Base-by-base conservation (phyloP, 1,284 basidiomycete genomes). In the Ceratobasidium sp. region DNA sequence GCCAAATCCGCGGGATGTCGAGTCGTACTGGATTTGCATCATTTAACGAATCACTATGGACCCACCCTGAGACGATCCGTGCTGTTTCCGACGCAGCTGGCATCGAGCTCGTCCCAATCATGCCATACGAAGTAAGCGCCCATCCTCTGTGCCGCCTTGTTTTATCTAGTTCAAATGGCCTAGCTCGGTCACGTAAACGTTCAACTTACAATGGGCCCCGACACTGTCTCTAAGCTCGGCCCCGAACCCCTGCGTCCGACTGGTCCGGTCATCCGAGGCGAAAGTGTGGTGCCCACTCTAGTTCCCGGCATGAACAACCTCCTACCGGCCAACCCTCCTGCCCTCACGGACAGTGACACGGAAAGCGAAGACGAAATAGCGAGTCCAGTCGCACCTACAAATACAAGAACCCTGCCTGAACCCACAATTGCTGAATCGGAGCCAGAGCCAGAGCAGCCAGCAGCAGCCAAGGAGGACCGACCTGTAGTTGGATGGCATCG, bases 11-110 rank as follows among this genome's bases (percentile, higher is more conserved):
- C 1, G 58, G 58, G 23, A 45, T 60, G 39, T 60, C 58, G 6
- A 43, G 21, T 45, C 58, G 58, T 1, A 34, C 5, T 1, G 58
- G 58, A 2, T 60, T 60, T 28, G 58, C 58, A 3, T 36, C 58
- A 14, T 60, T 60, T n/a, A 60, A 21, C 4, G 61, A 72, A 23
- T 72, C 72, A 1, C 69, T 72, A 2, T 79, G 78, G 76, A 74
- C 67, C 3, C 73, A 75, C 10, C 77, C 77, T 3, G 76, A 77
- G 28, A 75, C 76, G 23, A 59, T 78, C 4, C 50, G 45, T 2
- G 74, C 75, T 0, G 73, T 77, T 39, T 73, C 73, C 52, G 74
- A 79, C 21, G 78, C 78, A 1, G 77, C 78, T 2, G 77, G 77
- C 8, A 74, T 77, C 26, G 78, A 79, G 1, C 73, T 79, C 1